Base-by-base conservation (phyloP, 1,284 basidiomycete species). In the Chalciporus sp. region DNA sequence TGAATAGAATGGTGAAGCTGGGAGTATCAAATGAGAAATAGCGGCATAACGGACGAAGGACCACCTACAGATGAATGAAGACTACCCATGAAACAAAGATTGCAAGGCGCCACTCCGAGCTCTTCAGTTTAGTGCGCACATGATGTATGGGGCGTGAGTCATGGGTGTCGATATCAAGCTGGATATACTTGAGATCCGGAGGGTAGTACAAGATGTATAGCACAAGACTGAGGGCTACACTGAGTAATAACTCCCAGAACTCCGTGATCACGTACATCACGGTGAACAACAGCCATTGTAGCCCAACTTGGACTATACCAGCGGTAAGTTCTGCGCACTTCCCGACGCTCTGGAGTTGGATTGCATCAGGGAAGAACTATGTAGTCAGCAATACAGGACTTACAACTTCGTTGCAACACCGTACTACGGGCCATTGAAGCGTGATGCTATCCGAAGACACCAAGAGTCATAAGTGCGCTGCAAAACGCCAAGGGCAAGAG, bases 131-230 rank as follows among this genome's bases (percentile, higher is more conserved):
- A 2, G 75, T 79, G 68, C 81, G 83, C 59, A 77, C 62, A 46
- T 75, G 74, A n/a, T 69, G 70, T 31, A 73, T 70, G 1, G 75
- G 76, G 26, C 71, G 70, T 7, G 72, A 65, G 46, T 80, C 75
- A 41, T 79, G 73, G 2, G 73, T 70, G 61, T 80, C 76, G 31
- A 79, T 66, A 42, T 77, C 73, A 17, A 80, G 64, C 39, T 72
- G 73, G 58, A 71, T 76, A 67, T 88, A 92, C 69, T 94, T 94
- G 61, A 89, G 83, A 61, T 92, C 84, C 11, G 79, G 73, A 0
- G 95, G 95, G 67, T 94, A 99, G 79, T 95, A 99, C 43, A 91
- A 75, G 72, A 99, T 88, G 74, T 92, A 99, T 3, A 98, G 82
- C 1, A 95, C 81, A 55, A 97, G 79, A 45, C 94, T 97, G 63